Evolutionary conservation across 495 filamentous ascomycete species (phyloP).

Genomic region (Bacidia gigantensis): DNA sequence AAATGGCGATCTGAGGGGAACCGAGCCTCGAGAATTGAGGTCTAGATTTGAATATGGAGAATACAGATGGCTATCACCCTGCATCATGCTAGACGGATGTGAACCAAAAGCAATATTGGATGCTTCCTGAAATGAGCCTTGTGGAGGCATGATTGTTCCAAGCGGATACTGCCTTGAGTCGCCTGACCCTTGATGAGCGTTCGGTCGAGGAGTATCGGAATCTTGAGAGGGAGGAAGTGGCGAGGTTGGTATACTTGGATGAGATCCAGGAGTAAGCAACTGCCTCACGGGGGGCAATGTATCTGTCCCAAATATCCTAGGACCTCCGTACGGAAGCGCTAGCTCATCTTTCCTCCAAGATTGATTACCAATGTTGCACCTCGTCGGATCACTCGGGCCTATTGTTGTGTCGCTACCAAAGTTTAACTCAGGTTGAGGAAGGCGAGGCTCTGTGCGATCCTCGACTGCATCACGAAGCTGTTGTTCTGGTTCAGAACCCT

Average conservation of each 20-base stretch:
- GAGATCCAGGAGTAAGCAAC: conserved; percentile 29
- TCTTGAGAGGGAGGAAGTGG: conserved; percentile 8
- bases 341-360: conserved; percentile 4
- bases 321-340: conserved; percentile 13
- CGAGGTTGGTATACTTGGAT: conserved; percentile 15
- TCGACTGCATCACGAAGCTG: conserved; percentile 25
- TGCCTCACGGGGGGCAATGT: conserved; percentile 37
- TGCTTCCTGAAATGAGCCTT: not conserved
- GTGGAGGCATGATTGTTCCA: not conserved
- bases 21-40: not conserved
- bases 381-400: conserved; percentile 24
- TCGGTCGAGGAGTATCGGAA: not conserved
- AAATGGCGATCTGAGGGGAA: not conserved
- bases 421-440: conserved; percentile 36
- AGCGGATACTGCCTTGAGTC: not conserved
- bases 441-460: conserved; percentile 30
- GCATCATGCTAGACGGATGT: not conserved
- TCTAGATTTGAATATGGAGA: not conserved
- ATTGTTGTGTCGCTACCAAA: conserved; percentile 31
- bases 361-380: conserved; percentile 18
- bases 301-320: conserved; percentile 15
- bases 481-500: conserved; percentile 21
- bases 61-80: not conserved
- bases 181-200: not conserved
- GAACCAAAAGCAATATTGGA: not conserved